Conservation (phyloP, 306 rosid species). For the Hippophae gyantsensis region DNA sequence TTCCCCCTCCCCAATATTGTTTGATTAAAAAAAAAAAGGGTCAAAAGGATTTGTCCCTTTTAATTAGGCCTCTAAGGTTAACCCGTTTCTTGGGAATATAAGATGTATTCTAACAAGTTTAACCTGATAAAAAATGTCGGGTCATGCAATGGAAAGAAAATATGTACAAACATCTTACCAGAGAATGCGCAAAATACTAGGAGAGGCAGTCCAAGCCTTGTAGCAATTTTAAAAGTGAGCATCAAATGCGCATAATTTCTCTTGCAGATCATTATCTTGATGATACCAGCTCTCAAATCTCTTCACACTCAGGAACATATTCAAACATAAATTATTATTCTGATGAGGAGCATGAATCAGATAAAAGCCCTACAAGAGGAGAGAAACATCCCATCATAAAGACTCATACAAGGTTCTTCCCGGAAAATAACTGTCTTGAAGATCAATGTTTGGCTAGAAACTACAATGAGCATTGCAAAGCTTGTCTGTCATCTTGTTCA, state of each 20-base stretch:
- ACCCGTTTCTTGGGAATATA: no score
- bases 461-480: constrained; percentile 5
- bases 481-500: constrained; percentile 6
- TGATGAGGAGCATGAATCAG: constrained; percentile 37
- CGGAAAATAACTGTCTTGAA: constrained; percentile 19
- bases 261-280: constrained; percentile 29
- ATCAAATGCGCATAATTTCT: no score
- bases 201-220: neutral
- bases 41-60: no score
- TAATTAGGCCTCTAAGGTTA: no score
- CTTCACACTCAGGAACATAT: constrained; percentile 48
- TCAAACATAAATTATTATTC: constrained; percentile 36
- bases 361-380: constrained; percentile 1
- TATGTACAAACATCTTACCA: neutral
- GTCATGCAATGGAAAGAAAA: no score
- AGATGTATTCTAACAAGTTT: no score
- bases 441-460: constrained; percentile 6
- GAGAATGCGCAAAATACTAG: neutral
- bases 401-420: constrained; percentile 62
- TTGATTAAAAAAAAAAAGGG: no score
- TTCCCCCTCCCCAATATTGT: no score
- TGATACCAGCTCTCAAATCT: constrained; percentile 47
- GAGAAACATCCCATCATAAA: constrained; percentile 22
- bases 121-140: no score
- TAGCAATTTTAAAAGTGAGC: neutral